Evolutionary conservation across 2,329 filamentous ascomycete species (phyloP).

Genomic region (Lecanoromycetidae sp.): DNA sequence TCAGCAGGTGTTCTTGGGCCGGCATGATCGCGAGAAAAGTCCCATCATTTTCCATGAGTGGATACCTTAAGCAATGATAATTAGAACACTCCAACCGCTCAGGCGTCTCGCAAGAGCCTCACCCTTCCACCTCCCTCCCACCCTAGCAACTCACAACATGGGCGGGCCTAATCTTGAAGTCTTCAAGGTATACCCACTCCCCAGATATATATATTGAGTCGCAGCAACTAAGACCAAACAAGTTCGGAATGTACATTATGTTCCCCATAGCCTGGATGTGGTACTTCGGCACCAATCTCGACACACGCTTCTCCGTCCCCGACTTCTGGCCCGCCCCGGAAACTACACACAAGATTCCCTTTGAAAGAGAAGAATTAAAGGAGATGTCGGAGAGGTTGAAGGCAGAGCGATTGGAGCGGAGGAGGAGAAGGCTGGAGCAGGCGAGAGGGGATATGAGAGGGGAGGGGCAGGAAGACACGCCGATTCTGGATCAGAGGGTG

Average conservation of each 20-base stretch:
- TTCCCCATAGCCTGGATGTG: conserved; percentile 99
- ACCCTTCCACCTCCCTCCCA: conserved; percentile 1
- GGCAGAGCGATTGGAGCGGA: conserved; percentile 37
- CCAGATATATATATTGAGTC: neutral
- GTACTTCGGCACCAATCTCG: conserved; percentile 98
- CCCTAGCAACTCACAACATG: conserved; percentile 31
- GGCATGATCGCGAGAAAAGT: too few relatives aligned
- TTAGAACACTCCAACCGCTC: neutral
- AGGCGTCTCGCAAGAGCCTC: neutral
- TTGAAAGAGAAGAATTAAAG: conserved; percentile 51
- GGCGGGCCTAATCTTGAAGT: conserved; percentile 84
- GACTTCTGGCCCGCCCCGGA: conserved; percentile 79
- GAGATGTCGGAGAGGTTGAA: conserved; percentile 61
- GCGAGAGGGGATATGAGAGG: conserved; percentile 4
- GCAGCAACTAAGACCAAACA: too few relatives aligned
- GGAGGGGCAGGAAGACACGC: neutral
- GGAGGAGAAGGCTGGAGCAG: conserved; percentile 35
- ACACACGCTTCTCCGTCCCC: conserved; percentile 74
- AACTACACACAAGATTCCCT: conserved; percentile 41
- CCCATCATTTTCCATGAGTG: neutral
- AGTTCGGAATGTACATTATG: conserved; percentile 98
- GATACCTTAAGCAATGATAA: neutral
- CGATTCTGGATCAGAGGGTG: neutral
- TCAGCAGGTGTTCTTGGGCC: too few relatives aligned
- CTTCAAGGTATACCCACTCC: conserved; percentile 58